Evolutionary conservation across 768 basidiomycete genomes (phyloP).

Genomic region (Tylopilus plumbeoviolaceoides): DNA sequence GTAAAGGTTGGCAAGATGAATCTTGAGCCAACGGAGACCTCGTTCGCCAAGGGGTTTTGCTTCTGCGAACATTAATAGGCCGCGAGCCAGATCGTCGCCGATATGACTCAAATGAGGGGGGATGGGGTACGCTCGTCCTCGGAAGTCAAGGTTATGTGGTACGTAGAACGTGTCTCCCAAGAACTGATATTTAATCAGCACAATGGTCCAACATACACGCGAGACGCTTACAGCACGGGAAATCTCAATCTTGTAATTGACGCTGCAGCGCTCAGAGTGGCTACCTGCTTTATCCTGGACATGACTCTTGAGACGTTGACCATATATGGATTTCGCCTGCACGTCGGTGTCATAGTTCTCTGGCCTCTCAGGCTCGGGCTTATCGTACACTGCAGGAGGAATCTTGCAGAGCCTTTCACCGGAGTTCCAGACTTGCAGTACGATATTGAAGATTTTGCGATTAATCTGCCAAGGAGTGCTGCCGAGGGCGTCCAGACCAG

Average conservation of each 20-base stretch:
- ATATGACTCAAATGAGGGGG: conserved; percentile 95
- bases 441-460: conserved; percentile 66
- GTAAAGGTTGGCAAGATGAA: conserved; percentile 89
- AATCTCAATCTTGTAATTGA: conserved; percentile 97
- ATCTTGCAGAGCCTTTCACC: conserved; percentile 81
- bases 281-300: conserved; percentile 66
- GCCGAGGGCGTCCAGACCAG: conserved; percentile 86
- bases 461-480: conserved; percentile 91
- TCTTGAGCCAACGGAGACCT: conserved; percentile 92
- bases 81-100: conserved; percentile 89
- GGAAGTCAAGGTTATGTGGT: conserved; percentile 96
- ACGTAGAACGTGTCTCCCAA: conserved; percentile 84
- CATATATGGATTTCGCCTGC: conserved; percentile 51
- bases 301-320: conserved; percentile 52
- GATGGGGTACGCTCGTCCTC: conserved; percentile 94
- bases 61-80: conserved; percentile 80
- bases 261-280: conserved; percentile 87
- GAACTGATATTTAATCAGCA: conserved; percentile 48
- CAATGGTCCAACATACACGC: neutral
- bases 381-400: conserved; percentile 66
- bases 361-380: conserved; percentile 55
- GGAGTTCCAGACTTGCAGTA: conserved; percentile 81
- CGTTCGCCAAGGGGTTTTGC: conserved; percentile 74
- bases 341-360: conserved; percentile 46
- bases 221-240: conserved; percentile 69